Conservation (phyloP, 2,329 filamentous ascomycete species). For the Thelonectria blattea region DNA sequence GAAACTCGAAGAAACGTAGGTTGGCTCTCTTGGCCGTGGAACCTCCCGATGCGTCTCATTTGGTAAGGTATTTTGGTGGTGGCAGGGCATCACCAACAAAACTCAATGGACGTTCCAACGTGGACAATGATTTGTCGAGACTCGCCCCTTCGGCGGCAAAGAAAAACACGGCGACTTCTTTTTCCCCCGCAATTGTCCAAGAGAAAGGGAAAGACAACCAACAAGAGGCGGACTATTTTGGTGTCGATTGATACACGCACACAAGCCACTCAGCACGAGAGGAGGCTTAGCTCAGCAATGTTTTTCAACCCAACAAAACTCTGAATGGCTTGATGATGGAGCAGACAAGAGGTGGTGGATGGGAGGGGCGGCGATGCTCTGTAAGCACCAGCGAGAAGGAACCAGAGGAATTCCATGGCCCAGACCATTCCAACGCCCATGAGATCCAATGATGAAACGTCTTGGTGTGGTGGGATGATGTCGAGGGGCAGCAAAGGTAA, state of each 20-base stretch:
- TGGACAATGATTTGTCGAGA: neutral
- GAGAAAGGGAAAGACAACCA: neutral
- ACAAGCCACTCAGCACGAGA: conserved; percentile 1
- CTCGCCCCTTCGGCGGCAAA: neutral
- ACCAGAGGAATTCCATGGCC: neutral
- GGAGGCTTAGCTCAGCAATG: neutral
- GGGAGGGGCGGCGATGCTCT: neutral
- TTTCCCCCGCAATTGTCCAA: conserved; percentile 3
- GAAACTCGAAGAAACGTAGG: too few species aligned
- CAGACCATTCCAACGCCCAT: conserved; percentile 4
- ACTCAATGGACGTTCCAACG: too few species aligned
- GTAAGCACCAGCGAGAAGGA: neutral
- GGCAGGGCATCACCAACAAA: too few species aligned
- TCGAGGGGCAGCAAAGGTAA: neutral
- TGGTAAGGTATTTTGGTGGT: too few species aligned
- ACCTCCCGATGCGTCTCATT: too few species aligned
- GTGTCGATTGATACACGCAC: too few species aligned
- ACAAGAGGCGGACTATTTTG: neutral
- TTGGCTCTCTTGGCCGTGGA: too few species aligned
- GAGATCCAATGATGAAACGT: neutral
- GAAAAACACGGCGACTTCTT: neutral
- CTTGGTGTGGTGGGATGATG: neutral
- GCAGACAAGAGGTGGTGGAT: neutral
- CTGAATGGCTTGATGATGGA: conserved; percentile 7
- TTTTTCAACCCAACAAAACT: conserved; percentile 14